Conservation (phyloP, 169 alveolate species). For the Eimeria zaria region DNA sequence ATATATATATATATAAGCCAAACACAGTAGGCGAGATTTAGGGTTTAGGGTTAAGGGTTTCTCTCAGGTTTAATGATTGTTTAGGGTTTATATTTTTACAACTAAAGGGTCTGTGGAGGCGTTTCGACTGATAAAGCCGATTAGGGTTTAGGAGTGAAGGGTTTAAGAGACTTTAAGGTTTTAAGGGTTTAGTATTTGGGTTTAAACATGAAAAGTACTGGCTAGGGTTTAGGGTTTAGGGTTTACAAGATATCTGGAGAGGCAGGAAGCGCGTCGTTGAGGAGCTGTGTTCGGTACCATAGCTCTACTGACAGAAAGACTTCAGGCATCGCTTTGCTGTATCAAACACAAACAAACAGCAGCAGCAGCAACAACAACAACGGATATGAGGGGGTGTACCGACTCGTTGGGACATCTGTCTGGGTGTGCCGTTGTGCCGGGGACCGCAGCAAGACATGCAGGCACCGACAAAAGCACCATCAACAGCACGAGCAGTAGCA, state of each 20-base stretch:
- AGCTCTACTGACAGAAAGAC: conserved; percentile 9
- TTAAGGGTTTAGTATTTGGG: background rate
- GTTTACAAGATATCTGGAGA: background rate
- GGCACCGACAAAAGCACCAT: background rate
- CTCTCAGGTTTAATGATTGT: too few relatives aligned
- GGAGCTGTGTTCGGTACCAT: conserved; percentile 5
- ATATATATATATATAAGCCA: too few relatives aligned
- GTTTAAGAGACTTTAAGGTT: background rate
- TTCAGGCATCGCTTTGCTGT: conserved; percentile 17
- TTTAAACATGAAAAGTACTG: too few relatives aligned
- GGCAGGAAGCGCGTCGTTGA: conserved; percentile 15
- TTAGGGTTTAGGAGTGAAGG: too few relatives aligned
- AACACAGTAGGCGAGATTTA: too few relatives aligned
- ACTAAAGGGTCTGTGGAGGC: too few relatives aligned
- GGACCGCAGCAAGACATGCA: background rate
- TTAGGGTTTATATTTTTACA: too few relatives aligned
- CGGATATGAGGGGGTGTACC: too few relatives aligned
- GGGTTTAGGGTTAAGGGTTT: too few relatives aligned
- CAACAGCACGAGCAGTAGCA: background rate
- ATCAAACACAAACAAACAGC: background rate
- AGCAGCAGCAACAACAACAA: background rate
- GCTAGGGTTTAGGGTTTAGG: background rate
- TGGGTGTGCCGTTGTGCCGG: background rate
- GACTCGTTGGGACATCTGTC: too few relatives aligned
- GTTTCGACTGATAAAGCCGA: too few relatives aligned